Base-by-base conservation (phyloP, 257 asterid genomes). In the Plectranthus barbatus region DNA sequence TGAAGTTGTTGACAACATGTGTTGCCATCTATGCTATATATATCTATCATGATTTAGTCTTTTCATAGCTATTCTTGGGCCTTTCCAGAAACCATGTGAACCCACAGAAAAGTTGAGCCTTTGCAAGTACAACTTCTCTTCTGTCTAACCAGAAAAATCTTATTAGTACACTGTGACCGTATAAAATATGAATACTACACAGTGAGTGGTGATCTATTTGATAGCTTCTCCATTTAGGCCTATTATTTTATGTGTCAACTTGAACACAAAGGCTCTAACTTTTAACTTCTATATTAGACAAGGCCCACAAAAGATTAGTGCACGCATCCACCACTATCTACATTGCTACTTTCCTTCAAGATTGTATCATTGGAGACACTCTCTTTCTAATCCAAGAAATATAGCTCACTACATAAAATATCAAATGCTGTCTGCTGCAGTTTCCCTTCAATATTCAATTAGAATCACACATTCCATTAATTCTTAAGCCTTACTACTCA, bases 161-260 rank as follows among this genome's bases (percentile, higher is more conserved):
- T 8, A 47, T 58, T 8, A 42, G 52, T 20, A 21, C 56, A 24
- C 33, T 49, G 48, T 29, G 26, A 39, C 26, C 40, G 15, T 47
- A 37, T 34, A 62, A 36, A 51, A 9, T 34, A 36, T 14, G 53
- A 31, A 50, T 11, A 56, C 58, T 54, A 29, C 24, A 42, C 17
- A 31, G 36, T 31, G 36, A 34, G 21, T 11, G 34, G 21, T 11
- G 34, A 70, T 53, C 45, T 20, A 53, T 10, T 29, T 13, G 21
- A 61, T 41, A 54, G 29, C 49, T 71, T 62, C 41, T 48, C 48
- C 51, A 51, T 42, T 36, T 21, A 21, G 18, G 24, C 54, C 66
- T 76, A 33, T 73, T 74, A 73, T 73, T 73, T 77, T 73, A 77
- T 73, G 82, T 69, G 73, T 29, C 57, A 71, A 54, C 57, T 69